A percentile compares a stretch with the other conserved stretches of the same genome.
These are phyloP conservation scores for Kodamaea arcana DNA, from an alignment of 1,139 yeast species.

Conservation along the genomic window DNA sequence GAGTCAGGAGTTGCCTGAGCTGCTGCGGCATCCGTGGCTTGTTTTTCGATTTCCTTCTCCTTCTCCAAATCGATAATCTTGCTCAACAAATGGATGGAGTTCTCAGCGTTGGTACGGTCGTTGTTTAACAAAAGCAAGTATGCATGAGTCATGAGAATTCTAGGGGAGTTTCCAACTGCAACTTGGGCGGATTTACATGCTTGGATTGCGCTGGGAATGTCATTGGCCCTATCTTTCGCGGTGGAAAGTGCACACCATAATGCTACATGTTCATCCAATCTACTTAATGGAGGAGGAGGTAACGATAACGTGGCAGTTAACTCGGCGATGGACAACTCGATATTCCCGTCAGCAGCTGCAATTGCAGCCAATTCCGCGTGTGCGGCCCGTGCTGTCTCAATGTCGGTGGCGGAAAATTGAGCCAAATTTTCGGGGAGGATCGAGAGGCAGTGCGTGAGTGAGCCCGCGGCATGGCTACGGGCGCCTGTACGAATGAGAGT, in stretches of 20 bases:
- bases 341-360: slow-evolving; percentile 48
- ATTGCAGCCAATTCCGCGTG: slow-evolving; percentile 54
- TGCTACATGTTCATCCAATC: slow-evolving; percentile 44
- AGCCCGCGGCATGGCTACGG: slow-evolving; percentile 41
- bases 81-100: slow-evolving; percentile 34
- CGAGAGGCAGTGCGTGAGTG: slow-evolving; percentile 42
- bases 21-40: slow-evolving; percentile 8
- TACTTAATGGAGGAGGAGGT: slow-evolving; percentile 45
- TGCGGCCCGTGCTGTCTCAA: slow-evolving; percentile 47
- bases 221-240: slow-evolving; percentile 47
- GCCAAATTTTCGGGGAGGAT: slow-evolving; percentile 29
- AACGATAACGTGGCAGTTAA: slow-evolving; percentile 45
- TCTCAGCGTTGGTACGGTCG: slow-evolving; percentile 22
- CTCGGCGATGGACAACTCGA: slow-evolving; percentile 45
- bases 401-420: slow-evolving; percentile 25
- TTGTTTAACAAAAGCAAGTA: slow-evolving; percentile 36
- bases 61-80: slow-evolving; percentile 30
- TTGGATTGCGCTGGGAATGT: slow-evolving; percentile 42
- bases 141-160: slow-evolving; percentile 45
- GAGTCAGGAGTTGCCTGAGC: slow-evolving; percentile 2
- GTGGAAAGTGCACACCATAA: slow-evolving; percentile 52
- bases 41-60: slow-evolving; percentile 15
- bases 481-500: slow-evolving; percentile 40
- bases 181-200: slow-evolving; percentile 46
- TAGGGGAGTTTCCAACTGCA: slow-evolving; percentile 41